Evolutionary conservation across 805 yeast species (phyloP).

Genomic region (Yarrowia hollandica): DNA sequence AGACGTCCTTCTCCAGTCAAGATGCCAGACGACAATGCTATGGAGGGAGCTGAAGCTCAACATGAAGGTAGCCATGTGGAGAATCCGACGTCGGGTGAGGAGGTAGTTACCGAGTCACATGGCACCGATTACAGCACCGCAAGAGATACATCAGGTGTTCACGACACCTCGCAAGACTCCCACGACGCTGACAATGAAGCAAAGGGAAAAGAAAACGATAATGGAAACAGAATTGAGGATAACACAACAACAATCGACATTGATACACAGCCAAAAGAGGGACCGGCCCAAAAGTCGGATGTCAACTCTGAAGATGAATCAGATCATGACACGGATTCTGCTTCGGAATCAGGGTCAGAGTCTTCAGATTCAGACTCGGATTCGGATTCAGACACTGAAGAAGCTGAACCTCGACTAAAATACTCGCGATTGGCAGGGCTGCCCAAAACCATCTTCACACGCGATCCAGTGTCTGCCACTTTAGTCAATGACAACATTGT

Average conservation of each 20-base stretch:
- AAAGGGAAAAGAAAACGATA: neutral
- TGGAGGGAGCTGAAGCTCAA: slow-evolving; percentile 28
- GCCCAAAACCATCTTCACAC: slow-evolving; percentile 67
- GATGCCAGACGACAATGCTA: slow-evolving; percentile 19
- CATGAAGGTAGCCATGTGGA: slow-evolving; percentile 19
- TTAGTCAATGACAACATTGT: slow-evolving; percentile 59
- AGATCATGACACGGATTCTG: slow-evolving; percentile 15
- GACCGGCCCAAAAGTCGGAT: no score
- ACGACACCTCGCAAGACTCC: no score
- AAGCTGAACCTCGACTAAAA: slow-evolving; percentile 52
- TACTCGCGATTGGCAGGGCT: slow-evolving; percentile 69
- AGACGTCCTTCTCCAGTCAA: slow-evolving; percentile 1
- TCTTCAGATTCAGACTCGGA: slow-evolving; percentile 14
- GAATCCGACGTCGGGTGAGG: slow-evolving; percentile 2
- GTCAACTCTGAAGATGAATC: neutral
- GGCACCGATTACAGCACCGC: neutral
- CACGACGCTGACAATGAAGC: slow-evolving; percentile 22
- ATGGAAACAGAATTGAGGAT: neutral
- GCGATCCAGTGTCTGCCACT: slow-evolving; percentile 78
- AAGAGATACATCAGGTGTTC: neutral
- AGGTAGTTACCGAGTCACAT: neutral
- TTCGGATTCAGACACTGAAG: slow-evolving; percentile 37
- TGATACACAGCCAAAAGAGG: no score
- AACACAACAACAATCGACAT: slow-evolving; percentile 15
- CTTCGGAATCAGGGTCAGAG: slow-evolving; percentile 26